Percentiles rank a stretch among this genome's conserved stretches.
phyloP scores from a whole-genome alignment of 768 basidiomycete species.

The Naematelia encephala region DNA sequence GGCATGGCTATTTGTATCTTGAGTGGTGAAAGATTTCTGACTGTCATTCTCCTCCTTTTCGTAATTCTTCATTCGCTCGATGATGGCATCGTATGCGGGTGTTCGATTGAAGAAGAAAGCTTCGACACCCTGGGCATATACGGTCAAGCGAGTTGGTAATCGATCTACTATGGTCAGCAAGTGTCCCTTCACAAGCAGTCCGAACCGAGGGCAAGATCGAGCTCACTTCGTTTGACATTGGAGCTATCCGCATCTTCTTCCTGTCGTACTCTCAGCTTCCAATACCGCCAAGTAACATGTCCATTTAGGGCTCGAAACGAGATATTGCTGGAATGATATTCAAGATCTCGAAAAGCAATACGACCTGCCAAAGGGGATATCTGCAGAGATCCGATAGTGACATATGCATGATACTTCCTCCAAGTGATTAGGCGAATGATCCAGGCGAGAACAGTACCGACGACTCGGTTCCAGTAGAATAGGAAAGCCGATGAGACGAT shows the following conservation, averaged over 20 bases:
- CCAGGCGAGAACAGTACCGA: conserved; percentile 66
- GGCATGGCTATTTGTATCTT: background rate
- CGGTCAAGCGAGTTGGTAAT: conserved; percentile 71
- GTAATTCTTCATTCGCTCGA: conserved; percentile 65
- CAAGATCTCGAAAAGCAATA: conserved; percentile 79
- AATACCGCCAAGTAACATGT: conserved; percentile 88
- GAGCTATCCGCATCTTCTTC: conserved; percentile 52
- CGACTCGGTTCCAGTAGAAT: conserved; percentile 86
- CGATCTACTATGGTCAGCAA: conserved; percentile 23
- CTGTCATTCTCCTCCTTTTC: conserved; percentile 37
- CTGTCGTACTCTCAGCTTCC: conserved; percentile 76
- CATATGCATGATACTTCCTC: conserved; percentile 73
- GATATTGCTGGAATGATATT: conserved; percentile 89
- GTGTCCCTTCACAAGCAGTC: no score
- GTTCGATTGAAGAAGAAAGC: conserved; percentile 92
- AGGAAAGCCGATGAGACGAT: conserved; percentile 57
- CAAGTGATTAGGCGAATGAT: conserved; percentile 70
- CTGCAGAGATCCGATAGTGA: conserved; percentile 86
- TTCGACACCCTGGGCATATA: conserved; percentile 79
- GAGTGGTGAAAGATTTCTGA: conserved; percentile 1
- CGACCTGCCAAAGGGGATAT: conserved; percentile 83
- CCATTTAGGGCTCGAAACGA: conserved; percentile 78
- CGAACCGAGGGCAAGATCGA: background rate
- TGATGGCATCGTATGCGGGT: conserved; percentile 79
- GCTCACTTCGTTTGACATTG: conserved; percentile 33